phyloP scores from a whole-genome alignment of 2,329 filamentous ascomycete species.

The Fusarium sp. region DNA sequence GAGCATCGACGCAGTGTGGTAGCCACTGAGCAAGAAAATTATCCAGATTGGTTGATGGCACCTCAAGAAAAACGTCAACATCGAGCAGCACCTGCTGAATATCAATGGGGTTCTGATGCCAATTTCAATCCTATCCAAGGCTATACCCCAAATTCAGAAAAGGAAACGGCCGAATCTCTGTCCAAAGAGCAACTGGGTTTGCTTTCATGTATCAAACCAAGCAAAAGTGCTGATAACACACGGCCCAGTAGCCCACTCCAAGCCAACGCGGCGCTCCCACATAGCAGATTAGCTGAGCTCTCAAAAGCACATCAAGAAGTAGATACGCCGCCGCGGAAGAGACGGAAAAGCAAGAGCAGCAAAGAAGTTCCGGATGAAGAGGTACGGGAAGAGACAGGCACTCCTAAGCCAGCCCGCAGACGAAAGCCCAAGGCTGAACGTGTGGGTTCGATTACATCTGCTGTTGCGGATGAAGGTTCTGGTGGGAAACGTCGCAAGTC shows the following conservation, averaged over 20 bases:
- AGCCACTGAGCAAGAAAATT: slow-evolving; percentile 51
- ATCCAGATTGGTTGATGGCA: slow-evolving; percentile 57
- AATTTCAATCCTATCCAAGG: slow-evolving; percentile 67
- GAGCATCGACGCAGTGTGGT: slow-evolving; percentile 51
- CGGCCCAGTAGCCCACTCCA: slow-evolving; percentile 65
- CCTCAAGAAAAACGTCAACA: slow-evolving; percentile 45
- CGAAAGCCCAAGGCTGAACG: slow-evolving; percentile 61
- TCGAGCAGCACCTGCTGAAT: slow-evolving; percentile 56
- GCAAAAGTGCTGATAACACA: slow-evolving; percentile 68
- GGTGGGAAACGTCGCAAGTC: slow-evolving; percentile 64
- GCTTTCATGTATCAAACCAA: slow-evolving; percentile 67
- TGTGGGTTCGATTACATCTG: slow-evolving; percentile 46
- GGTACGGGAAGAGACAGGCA: slow-evolving; percentile 52
- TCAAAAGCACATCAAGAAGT: slow-evolving; percentile 51
- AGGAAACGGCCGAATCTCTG: slow-evolving; percentile 68
- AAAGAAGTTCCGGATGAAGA: slow-evolving; percentile 57
- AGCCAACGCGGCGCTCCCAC: slow-evolving; percentile 27
- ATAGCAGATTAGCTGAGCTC: slow-evolving; percentile 35
- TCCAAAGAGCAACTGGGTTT: slow-evolving; percentile 66
- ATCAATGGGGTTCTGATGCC: slow-evolving; percentile 77
- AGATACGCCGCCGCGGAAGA: slow-evolving; percentile 60
- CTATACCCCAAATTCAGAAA: slow-evolving; percentile 67
- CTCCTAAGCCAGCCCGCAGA: slow-evolving; percentile 53
- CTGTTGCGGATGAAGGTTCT: slow-evolving; percentile 49
- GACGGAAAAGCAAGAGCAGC: slow-evolving; percentile 65